Base-by-base conservation (phyloP, 2,329 filamentous ascomycete species). In the Ophiocordyceps camponoti-rufipedis region DNA sequence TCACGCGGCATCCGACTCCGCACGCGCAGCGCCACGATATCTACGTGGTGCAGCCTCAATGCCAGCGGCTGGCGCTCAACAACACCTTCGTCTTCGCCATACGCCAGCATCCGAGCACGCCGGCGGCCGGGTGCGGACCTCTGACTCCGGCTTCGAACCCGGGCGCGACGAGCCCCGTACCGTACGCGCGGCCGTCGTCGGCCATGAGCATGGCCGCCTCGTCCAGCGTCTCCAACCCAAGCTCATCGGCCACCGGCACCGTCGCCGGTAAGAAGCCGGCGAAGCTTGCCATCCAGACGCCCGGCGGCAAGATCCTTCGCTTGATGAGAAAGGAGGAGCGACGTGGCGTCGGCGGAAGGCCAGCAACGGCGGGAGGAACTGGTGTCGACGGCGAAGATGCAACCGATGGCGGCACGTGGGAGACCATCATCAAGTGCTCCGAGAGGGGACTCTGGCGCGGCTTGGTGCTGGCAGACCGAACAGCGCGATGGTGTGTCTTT, bases 41-140 rank as follows among this genome's bases (percentile, higher is more conserved):
- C 48, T 98, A 98, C 61, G 85, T 98, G 50, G 85, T 88, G 41
- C 91, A 96, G 58, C 91, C 93, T 1, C 93, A 98, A 62, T 98
- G 91, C 60, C 75, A 82, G 51, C 78, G 80, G 28, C 70, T 98
- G 28, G 88, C 86, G 1, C 71, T 94, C 46, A 95, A 96, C 67
- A 96, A 98, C 59, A 98, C 91, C 0, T 98, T 95, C 58, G 89
- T 98, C 28, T 98, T 98, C 61, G 84, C 84, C 45, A 83, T 98
- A 49, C 84, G 91, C 42, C 91, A 98, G 58, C 88, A 98, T 58
- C 85, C 88, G 0, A 71, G 67, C 58, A 82, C 85, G 50, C 40
- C 58, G 55, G 7, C 45, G 53, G 3, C 55, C 57, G 28, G 66
- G 62, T 28, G 55, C 55, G 2, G 35, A 4, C 16, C 35, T 11